Conservation (phyloP, 352 stramenopile species). For the Pythium scleroteichum region DNA sequence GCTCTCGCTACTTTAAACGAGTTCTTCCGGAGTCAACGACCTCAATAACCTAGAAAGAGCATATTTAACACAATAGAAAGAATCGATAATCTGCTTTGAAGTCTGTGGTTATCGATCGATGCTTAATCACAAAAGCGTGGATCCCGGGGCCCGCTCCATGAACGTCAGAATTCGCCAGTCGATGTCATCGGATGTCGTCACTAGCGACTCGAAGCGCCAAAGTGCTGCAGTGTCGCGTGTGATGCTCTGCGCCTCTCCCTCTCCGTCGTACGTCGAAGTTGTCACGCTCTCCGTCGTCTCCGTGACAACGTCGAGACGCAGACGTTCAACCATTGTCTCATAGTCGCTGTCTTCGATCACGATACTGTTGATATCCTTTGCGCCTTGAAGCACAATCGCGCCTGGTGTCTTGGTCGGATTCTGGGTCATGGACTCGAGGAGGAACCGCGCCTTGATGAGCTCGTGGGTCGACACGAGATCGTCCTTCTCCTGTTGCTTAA, state of each 20-base stretch:
- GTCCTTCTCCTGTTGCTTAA: conserved; percentile 30
- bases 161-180: conserved; percentile 62
- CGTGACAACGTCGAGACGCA: conserved; percentile 29
- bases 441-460: conserved; percentile 25
- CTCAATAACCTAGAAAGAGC: not conserved
- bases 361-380: conserved; percentile 27
- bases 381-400: conserved; percentile 8
- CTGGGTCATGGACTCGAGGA: conserved; percentile 19
- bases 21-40: conserved; percentile 12
- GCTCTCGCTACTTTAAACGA: conserved; percentile 1
- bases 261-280: conserved; percentile 22
- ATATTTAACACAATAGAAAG: conserved; percentile 3
- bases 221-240: conserved; percentile 32
- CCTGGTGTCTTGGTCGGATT: conserved; percentile 7
- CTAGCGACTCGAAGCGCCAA: conserved; percentile 59
- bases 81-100: not conserved
- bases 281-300: conserved; percentile 27
- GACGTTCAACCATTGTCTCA: conserved; percentile 27
- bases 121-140: conserved; percentile 8
- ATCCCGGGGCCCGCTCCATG: conserved; percentile 22
- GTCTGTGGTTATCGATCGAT: not conserved
- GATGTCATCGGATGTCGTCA: conserved; percentile 54
- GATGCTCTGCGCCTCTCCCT: conserved; percentile 11
- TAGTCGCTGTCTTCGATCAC: conserved; percentile 35
- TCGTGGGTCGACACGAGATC: conserved; percentile 26